These are phyloP conservation scores for Pseudonitzschia multiseries DNA, from an alignment of 108 stramenopile genomes.

Conservation along the genomic window DNA sequence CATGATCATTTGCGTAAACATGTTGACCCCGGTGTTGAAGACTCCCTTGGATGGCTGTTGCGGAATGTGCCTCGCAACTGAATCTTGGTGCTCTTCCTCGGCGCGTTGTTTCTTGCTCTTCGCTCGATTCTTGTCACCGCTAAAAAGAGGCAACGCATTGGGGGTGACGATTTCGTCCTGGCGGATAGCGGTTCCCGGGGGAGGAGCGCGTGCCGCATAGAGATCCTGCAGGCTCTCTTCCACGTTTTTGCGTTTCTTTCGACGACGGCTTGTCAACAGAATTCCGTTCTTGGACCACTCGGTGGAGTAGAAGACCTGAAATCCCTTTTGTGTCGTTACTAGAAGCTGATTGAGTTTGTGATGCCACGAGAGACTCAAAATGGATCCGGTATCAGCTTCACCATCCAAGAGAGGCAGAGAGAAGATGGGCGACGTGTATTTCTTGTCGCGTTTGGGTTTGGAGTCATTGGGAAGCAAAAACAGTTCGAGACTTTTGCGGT, in stretches of 20 bases:
- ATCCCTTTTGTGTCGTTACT: constrained; percentile 64
- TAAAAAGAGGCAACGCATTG: constrained; percentile 71
- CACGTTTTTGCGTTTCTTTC: constrained; percentile 38
- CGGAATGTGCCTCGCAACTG: constrained; percentile 54
- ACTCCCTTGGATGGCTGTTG: constrained; percentile 76
- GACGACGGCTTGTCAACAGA: constrained; percentile 36
- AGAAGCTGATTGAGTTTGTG: constrained; percentile 81
- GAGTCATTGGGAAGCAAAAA: constrained; percentile 21
- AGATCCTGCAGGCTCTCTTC: constrained; percentile 74
- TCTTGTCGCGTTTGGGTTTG: constrained; percentile 18
- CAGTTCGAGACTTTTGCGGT: constrained; percentile 29
- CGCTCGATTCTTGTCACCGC: constrained; percentile 42
- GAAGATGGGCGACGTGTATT: constrained; percentile 1
- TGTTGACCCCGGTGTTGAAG: constrained; percentile 49
- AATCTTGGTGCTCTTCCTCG: constrained; percentile 59
- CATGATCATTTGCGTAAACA: constrained; percentile 68
- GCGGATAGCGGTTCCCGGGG: constrained; percentile 57
- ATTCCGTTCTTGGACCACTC: constrained; percentile 69
- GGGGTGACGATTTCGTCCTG: constrained; percentile 61
- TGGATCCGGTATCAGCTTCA: constrained; percentile 9
- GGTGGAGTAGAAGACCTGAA: constrained; percentile 60
- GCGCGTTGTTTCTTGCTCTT: constrained; percentile 49
- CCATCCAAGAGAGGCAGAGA: constrained; percentile 14
- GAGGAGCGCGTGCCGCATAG: constrained; percentile 67
- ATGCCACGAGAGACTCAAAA: constrained; percentile 77